These are phyloP conservation scores for Rhododendron vialii DNA, from an alignment of 148 eudicot species.

Conservation along the genomic window DNA sequence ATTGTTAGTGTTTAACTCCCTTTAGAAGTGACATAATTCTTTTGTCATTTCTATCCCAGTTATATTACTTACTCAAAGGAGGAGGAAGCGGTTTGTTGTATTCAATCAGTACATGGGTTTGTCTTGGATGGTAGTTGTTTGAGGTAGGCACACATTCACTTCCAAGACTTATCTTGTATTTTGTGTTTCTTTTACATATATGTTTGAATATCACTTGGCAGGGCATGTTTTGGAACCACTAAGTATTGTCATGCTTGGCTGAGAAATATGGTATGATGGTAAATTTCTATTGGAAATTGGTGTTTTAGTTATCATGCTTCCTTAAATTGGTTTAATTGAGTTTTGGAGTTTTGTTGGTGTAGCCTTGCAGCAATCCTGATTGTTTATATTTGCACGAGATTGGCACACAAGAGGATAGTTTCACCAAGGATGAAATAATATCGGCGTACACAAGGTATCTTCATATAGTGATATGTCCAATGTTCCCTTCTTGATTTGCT, in stretches of 20 bases:
- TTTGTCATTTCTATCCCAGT: slow-evolving; percentile 32
- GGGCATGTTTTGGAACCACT: slow-evolving; percentile 98
- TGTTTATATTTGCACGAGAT: slow-evolving; percentile 95
- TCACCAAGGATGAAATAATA: slow-evolving; percentile 83
- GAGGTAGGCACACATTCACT: slow-evolving; percentile 39
- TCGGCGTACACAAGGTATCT: slow-evolving; percentile 84
- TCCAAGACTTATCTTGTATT: not conserved
- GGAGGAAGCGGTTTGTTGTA: slow-evolving; percentile 94
- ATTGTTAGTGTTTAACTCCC: not conserved
- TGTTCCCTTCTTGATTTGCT: not conserved
- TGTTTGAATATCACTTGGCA: slow-evolving; percentile 20
- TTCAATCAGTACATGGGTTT: slow-evolving; percentile 91
- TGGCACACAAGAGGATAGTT: slow-evolving; percentile 91
- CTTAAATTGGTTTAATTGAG: not conserved
- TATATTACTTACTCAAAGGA: slow-evolving; percentile 93
- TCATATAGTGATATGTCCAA: not conserved
- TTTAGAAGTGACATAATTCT: not conserved
- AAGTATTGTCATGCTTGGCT: slow-evolving; percentile 99
- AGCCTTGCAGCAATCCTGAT: slow-evolving; percentile 95
- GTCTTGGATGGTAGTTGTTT: slow-evolving; percentile 69
- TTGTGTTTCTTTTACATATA: slow-evolving; percentile 4
- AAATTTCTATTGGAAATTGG: not conserved
- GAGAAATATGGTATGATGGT: slow-evolving; percentile 76
- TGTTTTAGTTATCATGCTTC: not conserved
- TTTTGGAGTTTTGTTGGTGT: slow-evolving; percentile 19